Evolutionary conservation across 2,329 filamentous ascomycete species (phyloP).

Genomic region (Didymella segeticola): DNA sequence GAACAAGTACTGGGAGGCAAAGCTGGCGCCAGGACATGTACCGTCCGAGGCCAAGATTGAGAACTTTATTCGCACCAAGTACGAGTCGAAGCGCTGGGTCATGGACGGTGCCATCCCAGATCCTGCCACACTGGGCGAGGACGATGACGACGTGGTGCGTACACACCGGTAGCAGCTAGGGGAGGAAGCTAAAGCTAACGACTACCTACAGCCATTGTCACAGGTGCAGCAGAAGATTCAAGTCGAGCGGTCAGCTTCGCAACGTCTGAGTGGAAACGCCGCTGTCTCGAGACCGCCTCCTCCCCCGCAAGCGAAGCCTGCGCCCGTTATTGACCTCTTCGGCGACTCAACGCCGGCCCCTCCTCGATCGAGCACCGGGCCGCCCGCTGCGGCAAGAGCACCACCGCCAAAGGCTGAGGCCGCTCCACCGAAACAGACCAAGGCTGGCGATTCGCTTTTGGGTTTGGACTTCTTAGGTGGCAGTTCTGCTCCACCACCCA

Average conservation of each 20-base stretch:
- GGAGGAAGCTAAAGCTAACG: conserved; percentile 23
- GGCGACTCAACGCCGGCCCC: conserved; percentile 74
- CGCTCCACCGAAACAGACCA: conserved; percentile 65
- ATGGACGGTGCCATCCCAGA: conserved; percentile 97
- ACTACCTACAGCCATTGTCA: conserved; percentile 61
- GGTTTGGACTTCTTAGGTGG: conserved; percentile 88
- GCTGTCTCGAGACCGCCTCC: conserved; percentile 35
- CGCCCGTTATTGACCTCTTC: conserved; percentile 73
- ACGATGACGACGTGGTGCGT: conserved; percentile 80
- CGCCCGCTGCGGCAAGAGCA: conserved; percentile 59
- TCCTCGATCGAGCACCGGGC: conserved; percentile 75
- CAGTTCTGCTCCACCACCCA: conserved; percentile 70
- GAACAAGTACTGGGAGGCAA: conserved; percentile 98
- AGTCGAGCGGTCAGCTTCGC: conserved; percentile 65
- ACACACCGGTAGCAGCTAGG: conserved; percentile 37
- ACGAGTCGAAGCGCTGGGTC: conserved; percentile 98
- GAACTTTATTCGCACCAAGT: conserved; percentile 99
- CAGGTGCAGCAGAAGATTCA: conserved; percentile 75
- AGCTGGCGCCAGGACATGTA: conserved; percentile 86
- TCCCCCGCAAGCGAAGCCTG: conserved; percentile 49
- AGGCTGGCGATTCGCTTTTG: conserved; percentile 82
- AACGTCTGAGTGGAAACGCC: conserved; percentile 53
- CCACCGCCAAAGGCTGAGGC: conserved; percentile 71
- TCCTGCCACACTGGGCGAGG: conserved; percentile 82
- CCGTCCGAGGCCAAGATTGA: conserved; percentile 98